Evolutionary conservation across 1,284 basidiomycete genomes (phyloP).

Genomic region (Ustilago sp.): DNA sequence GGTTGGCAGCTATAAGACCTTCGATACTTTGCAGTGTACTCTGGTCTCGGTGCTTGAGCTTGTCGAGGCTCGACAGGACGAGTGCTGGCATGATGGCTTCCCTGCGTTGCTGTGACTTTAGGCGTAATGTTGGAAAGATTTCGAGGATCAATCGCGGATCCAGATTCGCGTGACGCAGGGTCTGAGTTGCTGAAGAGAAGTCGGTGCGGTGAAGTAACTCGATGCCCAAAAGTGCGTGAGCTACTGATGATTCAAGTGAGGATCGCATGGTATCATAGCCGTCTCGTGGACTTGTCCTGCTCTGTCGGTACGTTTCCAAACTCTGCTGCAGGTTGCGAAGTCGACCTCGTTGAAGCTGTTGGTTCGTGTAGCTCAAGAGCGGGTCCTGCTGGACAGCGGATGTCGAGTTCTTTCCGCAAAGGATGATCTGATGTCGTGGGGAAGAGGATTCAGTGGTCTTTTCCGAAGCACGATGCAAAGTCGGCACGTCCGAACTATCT

Average conservation of each 20-base stretch:
- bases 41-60: constrained; percentile 6
- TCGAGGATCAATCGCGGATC: constrained; percentile 50
- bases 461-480: constrained; percentile 21
- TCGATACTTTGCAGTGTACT: constrained; percentile 28
- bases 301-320: constrained; percentile 13
- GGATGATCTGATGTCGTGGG: constrained; percentile 21
- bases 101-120: background rate
- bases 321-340: constrained; percentile 22
- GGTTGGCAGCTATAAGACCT: constrained; percentile 31
- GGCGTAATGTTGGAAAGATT: constrained; percentile 25
- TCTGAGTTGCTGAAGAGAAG: constrained; percentile 36
- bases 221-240: constrained; percentile 40
- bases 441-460: constrained; percentile 2
- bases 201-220: constrained; percentile 39
- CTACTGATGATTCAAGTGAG: constrained; percentile 24
- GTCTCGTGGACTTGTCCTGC: background rate
- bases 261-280: constrained; percentile 1
- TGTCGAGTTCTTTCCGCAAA: constrained; percentile 45
- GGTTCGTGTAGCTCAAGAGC: constrained; percentile 19
- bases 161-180: constrained; percentile 27
- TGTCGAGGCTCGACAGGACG: constrained; percentile 18
- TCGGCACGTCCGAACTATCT: background rate
- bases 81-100: constrained; percentile 36
- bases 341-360: constrained; percentile 37
- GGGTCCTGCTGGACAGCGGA: constrained; percentile 33